These are phyloP conservation scores for Termitomyces sp. DNA, from an alignment of 768 basidiomycete species.

Conservation along the genomic window DNA sequence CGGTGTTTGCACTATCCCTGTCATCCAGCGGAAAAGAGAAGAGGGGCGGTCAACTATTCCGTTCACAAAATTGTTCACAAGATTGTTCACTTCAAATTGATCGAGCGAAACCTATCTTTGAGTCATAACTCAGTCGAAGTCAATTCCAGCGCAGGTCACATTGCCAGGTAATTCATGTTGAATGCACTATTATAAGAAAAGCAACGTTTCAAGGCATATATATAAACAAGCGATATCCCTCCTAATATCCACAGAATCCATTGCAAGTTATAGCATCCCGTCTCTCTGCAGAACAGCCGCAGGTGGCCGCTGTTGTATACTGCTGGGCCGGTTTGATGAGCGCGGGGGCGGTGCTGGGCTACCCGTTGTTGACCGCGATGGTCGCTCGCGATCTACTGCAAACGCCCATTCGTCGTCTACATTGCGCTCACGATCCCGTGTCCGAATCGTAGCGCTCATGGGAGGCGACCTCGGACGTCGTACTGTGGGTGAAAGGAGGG, in stretches of 20 bases:
- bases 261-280: conserved; percentile 18
- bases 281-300: conserved; percentile 48
- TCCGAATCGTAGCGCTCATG: conserved; percentile 19
- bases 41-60: no score
- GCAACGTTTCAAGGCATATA: neutral
- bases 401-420: conserved; percentile 16
- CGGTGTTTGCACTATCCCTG: no score
- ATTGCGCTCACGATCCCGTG: conserved; percentile 14
- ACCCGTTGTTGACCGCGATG: conserved; percentile 27
- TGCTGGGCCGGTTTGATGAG: conserved; percentile 64
- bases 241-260: neutral
- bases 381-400: conserved; percentile 18
- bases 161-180: no score
- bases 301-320: conserved; percentile 46
- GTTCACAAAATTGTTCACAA: no score
- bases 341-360: conserved; percentile 63
- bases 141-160: no score
- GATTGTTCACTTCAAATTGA: no score
- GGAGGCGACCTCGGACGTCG: conserved; percentile 29
- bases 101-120: no score
- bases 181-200: neutral
- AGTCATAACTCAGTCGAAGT: no score
- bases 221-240: neutral
- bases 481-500: conserved; percentile 30
- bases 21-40: no score